phyloP scores from a whole-genome alignment of 306 rosid species.

The Malus asiatica region DNA sequence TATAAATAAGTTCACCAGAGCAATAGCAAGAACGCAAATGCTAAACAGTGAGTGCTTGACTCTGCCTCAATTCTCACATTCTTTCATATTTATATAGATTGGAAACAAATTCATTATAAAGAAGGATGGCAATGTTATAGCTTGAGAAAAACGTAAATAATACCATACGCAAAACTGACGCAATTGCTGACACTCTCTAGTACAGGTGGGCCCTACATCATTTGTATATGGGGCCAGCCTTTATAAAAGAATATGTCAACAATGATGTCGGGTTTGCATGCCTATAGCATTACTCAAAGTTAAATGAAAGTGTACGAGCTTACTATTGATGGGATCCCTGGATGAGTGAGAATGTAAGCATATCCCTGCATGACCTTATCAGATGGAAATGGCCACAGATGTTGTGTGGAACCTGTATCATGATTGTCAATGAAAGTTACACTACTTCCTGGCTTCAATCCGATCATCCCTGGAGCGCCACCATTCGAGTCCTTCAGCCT shows the following conservation, averaged over 20 bases:
- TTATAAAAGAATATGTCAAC: too few relatives aligned
- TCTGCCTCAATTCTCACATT: neutral
- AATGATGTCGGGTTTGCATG: too few relatives aligned
- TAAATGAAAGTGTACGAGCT: neutral
- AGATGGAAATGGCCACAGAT: conserved; percentile 55
- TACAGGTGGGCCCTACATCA: too few relatives aligned
- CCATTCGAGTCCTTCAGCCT: conserved; percentile 26
- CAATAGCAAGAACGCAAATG: neutral
- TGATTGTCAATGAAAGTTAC: conserved; percentile 73
- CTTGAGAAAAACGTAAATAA: neutral
- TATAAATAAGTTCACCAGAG: neutral
- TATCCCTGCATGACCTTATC: conserved; percentile 66
- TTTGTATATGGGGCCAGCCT: too few relatives aligned
- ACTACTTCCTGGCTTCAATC: conserved; percentile 54
- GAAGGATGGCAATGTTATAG: neutral
- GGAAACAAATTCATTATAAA: neutral
- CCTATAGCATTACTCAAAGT: too few relatives aligned
- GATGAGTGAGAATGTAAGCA: conserved; percentile 73
- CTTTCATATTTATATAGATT: neutral
- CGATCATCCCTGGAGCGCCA: conserved; percentile 59
- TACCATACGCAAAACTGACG: too few relatives aligned
- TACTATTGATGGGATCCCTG: conserved; percentile 56
- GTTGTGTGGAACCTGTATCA: conserved; percentile 57
- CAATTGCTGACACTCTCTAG: too few relatives aligned
- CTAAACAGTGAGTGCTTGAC: neutral